Conservation (phyloP, 2,329 filamentous ascomycete species). For the Neofusicoccum sp. region DNA sequence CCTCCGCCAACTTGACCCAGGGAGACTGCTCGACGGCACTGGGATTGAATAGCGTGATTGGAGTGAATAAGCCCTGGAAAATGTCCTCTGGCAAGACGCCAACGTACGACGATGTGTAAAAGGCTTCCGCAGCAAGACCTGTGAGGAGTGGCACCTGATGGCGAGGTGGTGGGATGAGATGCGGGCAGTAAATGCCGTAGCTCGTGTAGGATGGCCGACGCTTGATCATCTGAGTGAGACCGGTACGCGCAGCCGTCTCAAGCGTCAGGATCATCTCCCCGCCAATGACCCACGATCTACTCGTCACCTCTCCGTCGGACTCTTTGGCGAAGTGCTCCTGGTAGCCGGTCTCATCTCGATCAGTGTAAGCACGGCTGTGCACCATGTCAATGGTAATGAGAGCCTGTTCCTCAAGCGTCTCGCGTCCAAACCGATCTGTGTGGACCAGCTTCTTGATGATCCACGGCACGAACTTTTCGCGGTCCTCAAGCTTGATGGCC, state of each 20-base stretch:
- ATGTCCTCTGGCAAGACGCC: slow-evolving; percentile 71
- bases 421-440: slow-evolving; percentile 70
- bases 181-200: slow-evolving; percentile 39
- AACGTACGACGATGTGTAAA: slow-evolving; percentile 53
- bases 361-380: slow-evolving; percentile 82
- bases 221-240: slow-evolving; percentile 69
- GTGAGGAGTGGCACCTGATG: slow-evolving; percentile 42
- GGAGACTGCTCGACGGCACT: slow-evolving; percentile 41
- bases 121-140: slow-evolving; percentile 39
- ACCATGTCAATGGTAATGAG: slow-evolving; percentile 93
- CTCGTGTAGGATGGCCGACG: slow-evolving; percentile 58
- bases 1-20: slow-evolving; percentile 72
- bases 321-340: slow-evolving; percentile 65
- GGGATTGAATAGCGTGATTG: slow-evolving; percentile 35
- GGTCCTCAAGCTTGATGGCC: slow-evolving; percentile 78
- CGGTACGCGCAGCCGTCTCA: slow-evolving; percentile 65
- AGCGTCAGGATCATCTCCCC: slow-evolving; percentile 56
- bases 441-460: slow-evolving; percentile 82
- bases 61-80: slow-evolving; percentile 66
- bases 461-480: slow-evolving; percentile 81
- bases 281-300: slow-evolving; percentile 70
- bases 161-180: slow-evolving; percentile 37
- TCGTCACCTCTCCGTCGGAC: slow-evolving; percentile 64
- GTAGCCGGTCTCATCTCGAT: slow-evolving; percentile 72
- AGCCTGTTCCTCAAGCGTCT: slow-evolving; percentile 84